These are phyloP conservation scores for Geotrichum klebahnii DNA, from an alignment of 1,139 yeast species.

Conservation along the genomic window DNA sequence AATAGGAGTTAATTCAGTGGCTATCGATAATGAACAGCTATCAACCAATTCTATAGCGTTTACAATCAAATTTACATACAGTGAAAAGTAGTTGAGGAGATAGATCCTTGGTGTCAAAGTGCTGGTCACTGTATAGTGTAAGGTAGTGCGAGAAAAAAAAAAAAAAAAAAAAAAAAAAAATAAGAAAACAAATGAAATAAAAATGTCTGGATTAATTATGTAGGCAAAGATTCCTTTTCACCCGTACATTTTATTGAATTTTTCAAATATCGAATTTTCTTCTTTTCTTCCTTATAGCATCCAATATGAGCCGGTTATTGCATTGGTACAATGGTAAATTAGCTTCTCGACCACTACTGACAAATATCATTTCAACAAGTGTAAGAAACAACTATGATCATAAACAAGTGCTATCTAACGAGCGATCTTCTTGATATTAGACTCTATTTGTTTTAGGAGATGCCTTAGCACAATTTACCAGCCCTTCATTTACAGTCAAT, in stretches of 20 bases:
- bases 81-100: too few species aligned
- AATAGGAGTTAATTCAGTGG: too few species aligned
- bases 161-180: too few species aligned
- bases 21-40: too few species aligned
- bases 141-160: not conserved
- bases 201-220: too few species aligned
- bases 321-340: conserved; percentile 17
- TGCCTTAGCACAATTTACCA: conserved; percentile 11
- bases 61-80: too few species aligned
- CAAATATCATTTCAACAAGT: conserved; percentile 18
- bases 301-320: conserved; percentile 10
- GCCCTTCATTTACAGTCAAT: not conserved
- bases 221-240: too few species aligned
- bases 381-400: conserved; percentile 7
- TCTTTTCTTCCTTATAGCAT: too few species aligned
- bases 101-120: not conserved
- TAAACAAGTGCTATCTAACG: not conserved
- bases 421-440: not conserved
- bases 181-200: too few species aligned
- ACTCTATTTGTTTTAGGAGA: conserved; percentile 18
- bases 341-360: conserved; percentile 13
- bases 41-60: too few species aligned
- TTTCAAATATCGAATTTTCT: too few species aligned
- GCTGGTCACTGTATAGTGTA: not conserved
- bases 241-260: too few species aligned